Percentiles rank a stretch among this genome's conserved stretches.
phyloP scores from a whole-genome alignment of 495 filamentous ascomycete species.

The Neurospora discreta region DNA sequence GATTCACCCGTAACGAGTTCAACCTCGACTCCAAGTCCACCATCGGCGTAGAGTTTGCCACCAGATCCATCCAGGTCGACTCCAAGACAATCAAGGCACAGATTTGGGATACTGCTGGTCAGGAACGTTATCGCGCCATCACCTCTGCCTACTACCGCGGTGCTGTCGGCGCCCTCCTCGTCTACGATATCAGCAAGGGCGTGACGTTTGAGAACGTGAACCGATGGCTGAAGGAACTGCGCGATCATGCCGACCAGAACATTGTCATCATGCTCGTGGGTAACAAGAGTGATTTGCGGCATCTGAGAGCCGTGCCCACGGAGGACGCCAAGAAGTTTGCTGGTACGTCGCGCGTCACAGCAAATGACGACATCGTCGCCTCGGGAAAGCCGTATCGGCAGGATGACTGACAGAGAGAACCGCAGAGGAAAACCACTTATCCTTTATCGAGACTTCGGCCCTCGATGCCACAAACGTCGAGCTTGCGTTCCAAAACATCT shows the following conservation, averaged over 20 bases:
- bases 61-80: conserved; percentile 97
- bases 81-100: conserved; percentile 99
- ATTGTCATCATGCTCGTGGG: conserved; percentile 99
- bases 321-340: conserved; percentile 98
- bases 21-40: conserved; percentile 99
- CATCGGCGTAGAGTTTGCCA: conserved; percentile 99
- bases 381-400: background rate
- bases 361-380: background rate
- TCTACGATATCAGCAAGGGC: conserved; percentile 99
- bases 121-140: conserved; percentile 98
- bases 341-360: conserved; percentile 46
- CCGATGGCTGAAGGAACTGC: conserved; percentile 96
- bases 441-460: conserved; percentile 98
- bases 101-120: conserved; percentile 99
- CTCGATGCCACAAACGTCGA: conserved; percentile 99
- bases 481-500: conserved; percentile 98
- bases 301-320: conserved; percentile 92
- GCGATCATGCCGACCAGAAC: conserved; percentile 96
- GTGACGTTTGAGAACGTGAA: conserved; percentile 99
- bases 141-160: conserved; percentile 98
- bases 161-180: conserved; percentile 91
- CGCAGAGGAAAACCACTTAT: conserved; percentile 84
- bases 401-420: conserved; percentile 4
- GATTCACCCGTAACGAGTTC: conserved; percentile 99
- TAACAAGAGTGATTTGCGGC: conserved; percentile 99